Conservation (phyloP, 352 stramenopile species). For the Aphanomyces invadans region DNA sequence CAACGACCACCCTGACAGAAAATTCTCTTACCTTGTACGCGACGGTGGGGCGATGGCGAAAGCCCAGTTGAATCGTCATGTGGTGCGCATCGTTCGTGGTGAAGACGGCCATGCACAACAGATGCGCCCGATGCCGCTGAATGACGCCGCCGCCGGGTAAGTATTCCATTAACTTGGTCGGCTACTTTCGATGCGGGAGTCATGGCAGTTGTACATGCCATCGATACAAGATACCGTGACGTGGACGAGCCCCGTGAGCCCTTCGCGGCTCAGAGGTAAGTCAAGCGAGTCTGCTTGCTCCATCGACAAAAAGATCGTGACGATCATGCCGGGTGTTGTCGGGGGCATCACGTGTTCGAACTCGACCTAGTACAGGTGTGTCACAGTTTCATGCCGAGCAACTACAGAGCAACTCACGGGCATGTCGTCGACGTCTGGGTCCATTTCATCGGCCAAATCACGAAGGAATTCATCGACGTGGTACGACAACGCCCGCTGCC, state of each 20-base stretch:
- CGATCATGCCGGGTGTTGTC: constrained; percentile 4
- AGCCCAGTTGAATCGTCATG: constrained; percentile 11
- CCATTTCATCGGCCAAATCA: constrained; percentile 66
- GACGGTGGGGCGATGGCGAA: constrained; percentile 10
- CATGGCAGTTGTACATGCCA: too few species aligned
- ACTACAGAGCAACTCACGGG: neutral
- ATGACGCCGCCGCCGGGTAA: neutral
- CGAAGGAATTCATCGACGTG: constrained; percentile 70
- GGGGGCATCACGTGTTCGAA: constrained; percentile 23
- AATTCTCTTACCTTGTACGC: constrained; percentile 22
- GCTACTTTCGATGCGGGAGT: too few species aligned
- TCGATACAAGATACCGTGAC: too few species aligned
- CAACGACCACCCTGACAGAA: neutral
- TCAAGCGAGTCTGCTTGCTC: constrained; percentile 53
- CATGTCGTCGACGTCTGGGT: constrained; percentile 29
- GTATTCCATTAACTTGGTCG: constrained; percentile 18
- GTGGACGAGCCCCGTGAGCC: constrained; percentile 28
- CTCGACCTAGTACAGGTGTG: neutral
- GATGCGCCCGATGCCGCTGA: neutral
- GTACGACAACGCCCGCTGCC: constrained; percentile 28
- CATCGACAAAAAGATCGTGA: constrained; percentile 50
- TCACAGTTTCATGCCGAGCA: neutral
- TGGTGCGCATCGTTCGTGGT: neutral
- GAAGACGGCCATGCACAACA: constrained; percentile 14
- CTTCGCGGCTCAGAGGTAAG: constrained; percentile 56